Percentiles rank a stretch among this genome's conserved stretches.
Conservation (phyloP, 2,329 filamentous ascomycete genomes). For the Ascochyta koolunga region DNA sequence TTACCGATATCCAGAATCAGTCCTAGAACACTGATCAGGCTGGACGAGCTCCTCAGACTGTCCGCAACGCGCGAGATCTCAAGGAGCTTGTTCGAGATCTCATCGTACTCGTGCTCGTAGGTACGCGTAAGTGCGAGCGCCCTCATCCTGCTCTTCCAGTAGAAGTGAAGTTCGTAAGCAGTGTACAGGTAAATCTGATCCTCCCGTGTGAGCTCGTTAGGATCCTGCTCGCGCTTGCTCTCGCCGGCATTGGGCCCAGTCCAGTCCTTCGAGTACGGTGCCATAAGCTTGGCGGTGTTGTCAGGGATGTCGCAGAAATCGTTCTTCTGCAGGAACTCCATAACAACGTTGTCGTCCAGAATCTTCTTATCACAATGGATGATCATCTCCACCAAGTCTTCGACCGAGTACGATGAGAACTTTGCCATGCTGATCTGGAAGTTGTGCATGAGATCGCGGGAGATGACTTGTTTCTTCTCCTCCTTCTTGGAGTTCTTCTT, state of each 20-base stretch:
- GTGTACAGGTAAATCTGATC: slow-evolving; percentile 96
- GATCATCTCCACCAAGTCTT: slow-evolving; percentile 89
- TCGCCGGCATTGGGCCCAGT: slow-evolving; percentile 82
- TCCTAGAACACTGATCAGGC: slow-evolving; percentile 93
- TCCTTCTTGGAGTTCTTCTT: slow-evolving; percentile 75
- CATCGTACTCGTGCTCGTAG: slow-evolving; percentile 88
- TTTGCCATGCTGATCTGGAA: slow-evolving; percentile 84
- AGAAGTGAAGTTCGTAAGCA: slow-evolving; percentile 92
- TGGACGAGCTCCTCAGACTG: slow-evolving; percentile 86
- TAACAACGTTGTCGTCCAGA: slow-evolving; percentile 85
- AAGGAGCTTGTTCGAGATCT: slow-evolving; percentile 82
- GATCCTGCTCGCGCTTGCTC: slow-evolving; percentile 83
- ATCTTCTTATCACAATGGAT: slow-evolving; percentile 93
- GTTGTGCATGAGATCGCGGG: slow-evolving; percentile 70
- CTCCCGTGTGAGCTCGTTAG: slow-evolving; percentile 84
- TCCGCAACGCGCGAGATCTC: slow-evolving; percentile 89
- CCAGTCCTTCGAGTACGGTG: slow-evolving; percentile 96
- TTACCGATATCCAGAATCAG: slow-evolving; percentile 98
- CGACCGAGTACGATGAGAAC: slow-evolving; percentile 81
- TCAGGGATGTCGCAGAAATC: slow-evolving; percentile 92
- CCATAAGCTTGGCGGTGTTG: slow-evolving; percentile 88
- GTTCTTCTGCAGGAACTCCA: slow-evolving; percentile 95
- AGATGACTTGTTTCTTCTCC: slow-evolving; percentile 98
- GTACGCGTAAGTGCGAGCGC: slow-evolving; percentile 83
- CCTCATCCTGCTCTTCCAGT: slow-evolving; percentile 98